Percentiles rank a stretch among this genome's conserved stretches.
These are phyloP conservation scores for Hortaea werneckii DNA, from an alignment of 2,329 filamentous ascomycete genomes.

Conservation along the genomic window DNA sequence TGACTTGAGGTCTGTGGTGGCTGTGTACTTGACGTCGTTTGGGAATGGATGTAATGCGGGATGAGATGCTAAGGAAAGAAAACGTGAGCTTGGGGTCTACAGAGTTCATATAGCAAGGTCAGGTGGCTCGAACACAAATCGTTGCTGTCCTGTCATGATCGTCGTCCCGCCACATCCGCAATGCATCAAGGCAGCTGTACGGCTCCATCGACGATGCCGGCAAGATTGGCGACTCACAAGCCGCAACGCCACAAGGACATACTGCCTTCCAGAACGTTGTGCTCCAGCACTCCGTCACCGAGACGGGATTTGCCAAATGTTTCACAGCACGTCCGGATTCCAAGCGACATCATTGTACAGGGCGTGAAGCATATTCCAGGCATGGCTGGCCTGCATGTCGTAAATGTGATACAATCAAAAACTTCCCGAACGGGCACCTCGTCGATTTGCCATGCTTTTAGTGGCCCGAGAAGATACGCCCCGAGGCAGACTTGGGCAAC, in stretches of 20 bases:
- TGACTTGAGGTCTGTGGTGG: background rate
- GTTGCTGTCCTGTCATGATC: background rate
- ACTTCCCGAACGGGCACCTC: too few relatives aligned
- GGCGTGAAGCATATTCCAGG: too few relatives aligned
- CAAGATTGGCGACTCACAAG: background rate
- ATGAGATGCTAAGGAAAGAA: background rate
- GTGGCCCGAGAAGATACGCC: too few relatives aligned
- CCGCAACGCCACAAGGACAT: background rate
- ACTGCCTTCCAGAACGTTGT: too few relatives aligned
- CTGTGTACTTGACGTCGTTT: background rate
- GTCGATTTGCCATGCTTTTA: too few relatives aligned
- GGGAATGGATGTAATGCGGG: background rate
- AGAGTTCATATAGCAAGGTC: background rate
- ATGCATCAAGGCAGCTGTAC: background rate
- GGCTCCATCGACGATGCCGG: background rate
- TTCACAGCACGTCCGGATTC: background rate
- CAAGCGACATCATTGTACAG: too few relatives aligned
- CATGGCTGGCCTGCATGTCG: too few relatives aligned
- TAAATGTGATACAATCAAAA: too few relatives aligned
- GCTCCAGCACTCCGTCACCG: too few relatives aligned
- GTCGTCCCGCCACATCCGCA: background rate
- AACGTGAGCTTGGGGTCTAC: background rate
- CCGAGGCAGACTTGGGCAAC: too few relatives aligned
- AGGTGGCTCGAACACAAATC: background rate
- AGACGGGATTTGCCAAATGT: background rate